Conservation (phyloP, 345 rosid species). For the Carallia brachiata region DNA sequence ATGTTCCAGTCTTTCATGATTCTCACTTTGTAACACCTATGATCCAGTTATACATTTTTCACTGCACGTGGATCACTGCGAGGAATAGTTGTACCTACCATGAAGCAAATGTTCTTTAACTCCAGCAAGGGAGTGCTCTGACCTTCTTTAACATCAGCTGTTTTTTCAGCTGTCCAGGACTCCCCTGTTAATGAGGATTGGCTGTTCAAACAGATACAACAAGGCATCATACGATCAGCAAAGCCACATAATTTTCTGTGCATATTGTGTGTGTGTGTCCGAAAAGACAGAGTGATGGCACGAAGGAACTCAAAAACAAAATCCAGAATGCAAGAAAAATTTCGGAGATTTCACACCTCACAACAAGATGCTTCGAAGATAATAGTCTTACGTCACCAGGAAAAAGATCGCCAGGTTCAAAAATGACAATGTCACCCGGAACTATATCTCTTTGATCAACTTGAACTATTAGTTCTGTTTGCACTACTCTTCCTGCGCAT, state of each 20-base stretch:
- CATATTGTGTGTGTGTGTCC: too few species aligned
- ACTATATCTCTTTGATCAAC: constrained; percentile 71
- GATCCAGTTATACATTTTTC: background rate
- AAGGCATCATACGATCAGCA: constrained; percentile 13
- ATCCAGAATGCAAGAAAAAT: background rate
- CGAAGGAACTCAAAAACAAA: constrained; percentile 1
- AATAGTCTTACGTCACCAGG: constrained; percentile 72
- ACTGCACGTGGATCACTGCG: background rate
- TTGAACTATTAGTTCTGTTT: constrained; percentile 63
- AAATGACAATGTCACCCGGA: constrained; percentile 66
- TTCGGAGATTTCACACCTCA: constrained; percentile 39
- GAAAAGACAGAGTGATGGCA: constrained; percentile 11
- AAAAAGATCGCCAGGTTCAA: constrained; percentile 71
- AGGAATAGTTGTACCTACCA: constrained; percentile 38
- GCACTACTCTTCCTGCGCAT: constrained; percentile 67
- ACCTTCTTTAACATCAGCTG: constrained; percentile 51
- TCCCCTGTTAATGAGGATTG: constrained; percentile 77
- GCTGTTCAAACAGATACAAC: constrained; percentile 41
- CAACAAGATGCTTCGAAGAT: constrained; percentile 61
- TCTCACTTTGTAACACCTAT: background rate
- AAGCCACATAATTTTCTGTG: background rate
- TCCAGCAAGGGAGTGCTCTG: constrained; percentile 60
- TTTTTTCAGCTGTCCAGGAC: constrained; percentile 56
- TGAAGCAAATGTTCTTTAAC: constrained; percentile 66
- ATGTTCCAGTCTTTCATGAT: background rate